Evolutionary conservation across 345 rosid genomes (phyloP), one percentile per base, ranked within the genome.

Genomic region (Gossypium ekmanianum): DNA sequence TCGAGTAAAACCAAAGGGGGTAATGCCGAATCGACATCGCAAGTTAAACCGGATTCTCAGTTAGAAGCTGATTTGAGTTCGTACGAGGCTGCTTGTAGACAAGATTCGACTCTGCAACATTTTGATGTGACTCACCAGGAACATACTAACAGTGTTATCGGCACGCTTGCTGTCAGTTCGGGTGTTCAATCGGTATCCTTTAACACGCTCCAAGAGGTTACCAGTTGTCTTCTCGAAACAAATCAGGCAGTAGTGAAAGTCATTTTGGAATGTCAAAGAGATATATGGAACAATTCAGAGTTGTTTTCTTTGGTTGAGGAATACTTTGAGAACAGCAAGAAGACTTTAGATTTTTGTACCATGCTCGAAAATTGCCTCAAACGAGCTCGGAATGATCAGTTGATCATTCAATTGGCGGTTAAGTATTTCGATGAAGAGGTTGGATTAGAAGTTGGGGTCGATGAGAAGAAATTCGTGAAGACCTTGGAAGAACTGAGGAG

Each of bases 221-320:
- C 89, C 0, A 86, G 76, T 18, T 80, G 88, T 69, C 86, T 95
- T 47, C 90, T 93, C 24, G 98, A 89, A 18, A 88, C 90, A 94
- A 90, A 93, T 76, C 96, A 91, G 81, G 99, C 89, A 51, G 97
- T 85, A n/a, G 96, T 83, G 62, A 83, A 87, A 62, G 86, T 92
- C 72, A 93, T 95, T 45, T 81, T 93, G 8, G 87, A 91, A 24
- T 59, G 83, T 82, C 86, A 87, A 81, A 81, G 87, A 48, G 98
- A 93, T 73, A 88, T 89, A 76, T 95, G 96, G 98, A 86, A 85
- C 51, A 88, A 87, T 66, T 77, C 77, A 26, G 93, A 86, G 11
- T 81, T 93, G 83, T 90, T 82, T 68, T 80, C 79, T 71, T 85
- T 93, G 76, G 96, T 95, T 2, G 83, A 91, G 76, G 85, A 88